These are phyloP conservation scores for Phytophthora uliginosa DNA, from an alignment of 352 stramenopile genomes.

Conservation along the genomic window DNA sequence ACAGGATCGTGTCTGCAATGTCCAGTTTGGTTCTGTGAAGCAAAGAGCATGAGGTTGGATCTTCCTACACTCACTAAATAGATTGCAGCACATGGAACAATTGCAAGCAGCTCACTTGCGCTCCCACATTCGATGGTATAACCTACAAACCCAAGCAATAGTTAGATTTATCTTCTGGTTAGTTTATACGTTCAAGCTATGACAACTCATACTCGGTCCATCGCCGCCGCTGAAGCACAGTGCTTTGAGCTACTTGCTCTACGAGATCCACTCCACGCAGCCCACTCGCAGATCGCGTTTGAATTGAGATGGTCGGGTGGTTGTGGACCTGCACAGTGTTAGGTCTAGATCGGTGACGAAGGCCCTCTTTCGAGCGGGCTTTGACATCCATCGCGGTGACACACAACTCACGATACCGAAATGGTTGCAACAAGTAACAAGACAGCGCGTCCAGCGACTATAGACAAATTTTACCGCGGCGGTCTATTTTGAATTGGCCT, in stretches of 20 bases:
- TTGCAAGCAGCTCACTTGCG: constrained; percentile 46
- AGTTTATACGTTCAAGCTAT: not conserved
- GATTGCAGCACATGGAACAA: not conserved
- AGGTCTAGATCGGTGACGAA: constrained; percentile 8
- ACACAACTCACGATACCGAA: not conserved
- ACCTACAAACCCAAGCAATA: constrained; percentile 24
- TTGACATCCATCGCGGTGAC: constrained; percentile 15
- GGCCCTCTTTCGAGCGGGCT: constrained; percentile 4
- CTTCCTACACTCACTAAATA: not conserved
- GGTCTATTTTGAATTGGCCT: constrained; percentile 29
- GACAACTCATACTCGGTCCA: constrained; percentile 59
- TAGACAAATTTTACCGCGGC: not conserved
- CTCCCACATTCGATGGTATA: constrained; percentile 72
- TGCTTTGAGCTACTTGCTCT: constrained; percentile 60
- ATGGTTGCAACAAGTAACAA: not conserved
- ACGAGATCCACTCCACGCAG: constrained; percentile 61
- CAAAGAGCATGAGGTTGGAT: not conserved
- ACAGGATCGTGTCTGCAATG: constrained; percentile 66
- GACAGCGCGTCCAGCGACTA: constrained; percentile 2
- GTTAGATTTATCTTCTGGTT: not conserved
- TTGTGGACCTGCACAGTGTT: not conserved
- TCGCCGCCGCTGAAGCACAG: constrained; percentile 55
- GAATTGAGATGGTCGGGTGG: constrained; percentile 14
- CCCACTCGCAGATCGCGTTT: constrained; percentile 16
- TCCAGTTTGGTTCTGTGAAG: constrained; percentile 58